Percentiles rank a stretch among this genome's conserved stretches.
Evolutionary conservation across 2,329 filamentous ascomycete genomes (phyloP).

Genomic region (Hypocrella siamensis): DNA sequence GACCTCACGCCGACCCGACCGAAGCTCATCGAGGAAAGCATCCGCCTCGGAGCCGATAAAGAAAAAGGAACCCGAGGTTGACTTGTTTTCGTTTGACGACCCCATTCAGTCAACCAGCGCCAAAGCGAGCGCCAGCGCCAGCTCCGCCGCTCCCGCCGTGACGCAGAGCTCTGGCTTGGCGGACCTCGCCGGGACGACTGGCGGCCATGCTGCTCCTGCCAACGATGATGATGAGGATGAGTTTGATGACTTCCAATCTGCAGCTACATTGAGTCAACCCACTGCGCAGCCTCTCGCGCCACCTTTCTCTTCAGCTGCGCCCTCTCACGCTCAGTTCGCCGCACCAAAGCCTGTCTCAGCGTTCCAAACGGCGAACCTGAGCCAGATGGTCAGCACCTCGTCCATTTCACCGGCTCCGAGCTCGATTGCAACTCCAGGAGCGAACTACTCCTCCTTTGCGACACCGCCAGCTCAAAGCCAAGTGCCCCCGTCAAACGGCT

Average conservation of each 20-base stretch:
- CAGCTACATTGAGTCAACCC: constrained; percentile 41
- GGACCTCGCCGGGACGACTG: constrained; percentile 19
- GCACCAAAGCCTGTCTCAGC: constrained; percentile 76
- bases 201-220: constrained; percentile 11
- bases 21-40: constrained; percentile 21
- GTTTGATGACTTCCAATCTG: constrained; percentile 95
- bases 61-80: constrained; percentile 75
- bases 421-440: constrained; percentile 34
- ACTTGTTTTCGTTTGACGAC: constrained; percentile 88
- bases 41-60: constrained; percentile 48
- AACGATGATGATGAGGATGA: constrained; percentile 80
- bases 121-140: too few relatives aligned
- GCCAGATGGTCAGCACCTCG: constrained; percentile 62
- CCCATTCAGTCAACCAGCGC: constrained; percentile 37
- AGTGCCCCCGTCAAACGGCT: constrained; percentile 43
- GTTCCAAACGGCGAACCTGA: constrained; percentile 64
- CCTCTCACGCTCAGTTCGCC: constrained; percentile 52
- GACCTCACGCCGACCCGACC: constrained; percentile 17
- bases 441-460: constrained; percentile 50
- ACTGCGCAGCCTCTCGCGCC: constrained; percentile 30
- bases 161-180: constrained; percentile 31
- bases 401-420: constrained; percentile 63
- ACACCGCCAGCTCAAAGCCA: constrained; percentile 21
- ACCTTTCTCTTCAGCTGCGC: constrained; percentile 33
- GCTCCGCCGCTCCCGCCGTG: constrained; percentile 26